Conservation (phyloP, 1,284 basidiomycete species). For the Melampsora americana region DNA sequence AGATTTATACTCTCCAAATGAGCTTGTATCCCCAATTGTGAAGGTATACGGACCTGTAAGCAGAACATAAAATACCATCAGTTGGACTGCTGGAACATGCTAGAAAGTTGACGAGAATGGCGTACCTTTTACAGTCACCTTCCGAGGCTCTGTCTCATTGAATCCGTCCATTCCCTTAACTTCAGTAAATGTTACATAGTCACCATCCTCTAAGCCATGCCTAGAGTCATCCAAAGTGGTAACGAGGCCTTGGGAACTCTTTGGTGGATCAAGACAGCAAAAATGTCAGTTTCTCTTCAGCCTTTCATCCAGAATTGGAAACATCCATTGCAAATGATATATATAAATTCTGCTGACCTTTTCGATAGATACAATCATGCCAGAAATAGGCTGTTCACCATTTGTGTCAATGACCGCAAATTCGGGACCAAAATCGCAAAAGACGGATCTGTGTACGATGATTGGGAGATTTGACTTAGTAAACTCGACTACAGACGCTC, state of each 20-base stretch:
- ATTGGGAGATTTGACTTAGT: neutral
- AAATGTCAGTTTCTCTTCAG: too few relatives aligned
- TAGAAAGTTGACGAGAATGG: neutral
- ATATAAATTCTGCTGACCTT: slow-evolving; percentile 58
- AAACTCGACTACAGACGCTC: neutral
- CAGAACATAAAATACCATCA: neutral
- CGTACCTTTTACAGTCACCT: slow-evolving; percentile 76
- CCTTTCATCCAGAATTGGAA: too few relatives aligned
- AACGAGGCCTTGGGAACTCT: slow-evolving; percentile 75
- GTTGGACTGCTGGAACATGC: neutral
- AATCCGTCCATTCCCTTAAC: slow-evolving; percentile 91
- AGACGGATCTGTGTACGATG: slow-evolving; percentile 61
- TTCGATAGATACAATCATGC: slow-evolving; percentile 90
- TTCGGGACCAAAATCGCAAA: slow-evolving; percentile 93
- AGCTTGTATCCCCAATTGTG: slow-evolving; percentile 81
- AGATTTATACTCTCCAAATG: slow-evolving; percentile 72
- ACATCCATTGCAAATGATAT: too few relatives aligned
- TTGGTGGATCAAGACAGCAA: neutral
- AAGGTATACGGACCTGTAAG: slow-evolving; percentile 78
- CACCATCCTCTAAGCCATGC: slow-evolving; percentile 95
- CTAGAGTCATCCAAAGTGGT: slow-evolving; percentile 96
- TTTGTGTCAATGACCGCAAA: slow-evolving; percentile 94
- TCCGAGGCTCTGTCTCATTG: slow-evolving; percentile 85
- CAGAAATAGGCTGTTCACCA: slow-evolving; percentile 85
- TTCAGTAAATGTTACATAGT: slow-evolving; percentile 96